Evolutionary conservation across 2,329 filamentous ascomycete genomes (phyloP).

Genomic region (Daldinia sp.): DNA sequence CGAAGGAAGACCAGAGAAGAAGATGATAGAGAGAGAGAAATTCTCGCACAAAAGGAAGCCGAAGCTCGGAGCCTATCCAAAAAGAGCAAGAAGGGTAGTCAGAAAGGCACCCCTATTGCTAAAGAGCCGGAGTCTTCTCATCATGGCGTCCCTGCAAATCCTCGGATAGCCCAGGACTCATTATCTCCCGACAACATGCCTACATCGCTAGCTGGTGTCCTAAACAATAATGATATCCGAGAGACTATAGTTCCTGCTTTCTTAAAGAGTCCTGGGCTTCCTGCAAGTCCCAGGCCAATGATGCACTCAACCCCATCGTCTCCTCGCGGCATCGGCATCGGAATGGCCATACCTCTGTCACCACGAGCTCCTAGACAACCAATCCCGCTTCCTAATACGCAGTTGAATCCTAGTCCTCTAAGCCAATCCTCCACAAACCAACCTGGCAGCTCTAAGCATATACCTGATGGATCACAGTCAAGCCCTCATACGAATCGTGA

Average conservation of each 20-base stretch:
- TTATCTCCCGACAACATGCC: conserved; percentile 57
- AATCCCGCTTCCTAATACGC: conserved; percentile 77
- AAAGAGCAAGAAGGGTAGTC: conserved; percentile 72
- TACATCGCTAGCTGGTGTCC: conserved; percentile 65
- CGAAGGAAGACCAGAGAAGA: conserved; percentile 88
- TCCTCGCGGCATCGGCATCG: conserved; percentile 63
- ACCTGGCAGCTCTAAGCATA: conserved; percentile 55
- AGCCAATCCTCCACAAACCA: conserved; percentile 58
- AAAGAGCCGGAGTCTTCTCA: conserved; percentile 47
- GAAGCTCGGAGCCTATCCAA: conserved; percentile 79
- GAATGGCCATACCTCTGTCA: conserved; percentile 69
- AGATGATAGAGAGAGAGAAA: conserved; percentile 83
- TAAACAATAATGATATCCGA: conserved; percentile 55
- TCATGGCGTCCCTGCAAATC: conserved; percentile 56
- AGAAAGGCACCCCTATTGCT: conserved; percentile 61
- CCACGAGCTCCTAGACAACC: conserved; percentile 80
- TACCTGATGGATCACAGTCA: conserved; percentile 44
- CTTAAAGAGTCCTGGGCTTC: conserved; percentile 70
- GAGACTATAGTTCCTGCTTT: conserved; percentile 55
- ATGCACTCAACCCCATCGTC: conserved; percentile 77
- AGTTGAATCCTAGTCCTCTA: conserved; percentile 70
- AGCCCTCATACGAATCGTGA: conserved; percentile 52
- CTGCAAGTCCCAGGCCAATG: conserved; percentile 69
- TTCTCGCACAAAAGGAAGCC: conserved; percentile 73
- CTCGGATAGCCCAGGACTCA: conserved; percentile 52